Evolutionary conservation across 2,329 filamentous ascomycete species (phyloP).

Genomic region (Mycosphaerelloides madeirae): DNA sequence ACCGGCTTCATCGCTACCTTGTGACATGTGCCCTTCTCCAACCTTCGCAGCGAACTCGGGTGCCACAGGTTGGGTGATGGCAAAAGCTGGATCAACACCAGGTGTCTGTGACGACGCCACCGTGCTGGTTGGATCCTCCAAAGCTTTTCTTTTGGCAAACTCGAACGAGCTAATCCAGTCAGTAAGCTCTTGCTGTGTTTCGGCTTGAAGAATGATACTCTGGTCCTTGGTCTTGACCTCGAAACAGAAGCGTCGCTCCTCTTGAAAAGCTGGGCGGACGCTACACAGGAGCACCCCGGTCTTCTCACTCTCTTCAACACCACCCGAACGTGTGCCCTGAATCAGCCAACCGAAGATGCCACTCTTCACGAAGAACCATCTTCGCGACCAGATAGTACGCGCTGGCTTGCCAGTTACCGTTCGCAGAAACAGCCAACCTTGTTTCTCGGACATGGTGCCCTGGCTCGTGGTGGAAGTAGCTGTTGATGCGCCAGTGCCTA

Average conservation of each 20-base stretch:
- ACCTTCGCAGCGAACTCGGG: constrained; percentile 85
- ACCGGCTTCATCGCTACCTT: constrained; percentile 55
- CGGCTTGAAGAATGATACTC: constrained; percentile 82
- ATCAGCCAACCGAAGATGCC: constrained; percentile 95
- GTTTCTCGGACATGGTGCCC: constrained; percentile 63
- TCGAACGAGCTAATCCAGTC: constrained; percentile 95
- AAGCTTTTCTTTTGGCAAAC: constrained; percentile 83
- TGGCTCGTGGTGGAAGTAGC: constrained; percentile 53
- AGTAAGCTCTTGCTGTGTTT: constrained; percentile 93
- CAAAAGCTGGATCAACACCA: constrained; percentile 70
- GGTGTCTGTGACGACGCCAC: constrained; percentile 39
- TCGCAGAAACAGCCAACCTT: constrained; percentile 87
- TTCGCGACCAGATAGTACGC: constrained; percentile 78
- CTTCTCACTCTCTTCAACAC: constrained; percentile 92
- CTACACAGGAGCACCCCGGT: constrained; percentile 93
- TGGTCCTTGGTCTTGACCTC: constrained; percentile 97
- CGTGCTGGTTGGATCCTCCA: constrained; percentile 64
- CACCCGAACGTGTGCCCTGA: constrained; percentile 70
- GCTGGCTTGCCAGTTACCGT: constrained; percentile 82
- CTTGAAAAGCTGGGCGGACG: constrained; percentile 81
- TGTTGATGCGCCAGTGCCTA: constrained; percentile 63
- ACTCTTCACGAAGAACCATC: constrained; percentile 95
- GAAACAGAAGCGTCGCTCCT: constrained; percentile 94
- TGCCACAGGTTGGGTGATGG: constrained; percentile 80
- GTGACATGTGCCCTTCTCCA: constrained; percentile 59